Percentiles rank a stretch among this genome's conserved stretches.
Evolutionary conservation across 1,139 yeast species (phyloP).

Genomic region (Arxiozyma heterogenica): DNA sequence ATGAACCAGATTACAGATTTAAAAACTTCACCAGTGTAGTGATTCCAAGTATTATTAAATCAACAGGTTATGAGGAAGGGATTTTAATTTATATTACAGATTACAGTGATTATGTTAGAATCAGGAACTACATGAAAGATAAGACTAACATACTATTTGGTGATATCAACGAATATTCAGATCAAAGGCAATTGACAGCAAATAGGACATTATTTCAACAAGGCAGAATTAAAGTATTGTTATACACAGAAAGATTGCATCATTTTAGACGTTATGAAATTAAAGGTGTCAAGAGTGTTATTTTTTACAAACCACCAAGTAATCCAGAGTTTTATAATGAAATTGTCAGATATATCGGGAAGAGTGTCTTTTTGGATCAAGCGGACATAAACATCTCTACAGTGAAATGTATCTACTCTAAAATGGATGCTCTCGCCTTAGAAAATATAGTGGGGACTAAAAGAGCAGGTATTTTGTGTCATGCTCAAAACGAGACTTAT

Average conservation of each 20-base stretch:
- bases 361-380: constrained; percentile 34
- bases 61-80: constrained; percentile 53
- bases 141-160: constrained; percentile 51
- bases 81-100: constrained; percentile 74
- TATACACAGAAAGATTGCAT: constrained; percentile 90
- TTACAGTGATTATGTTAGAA: constrained; percentile 74
- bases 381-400: constrained; percentile 57
- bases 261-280: constrained; percentile 81
- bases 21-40: constrained; percentile 66
- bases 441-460: constrained; percentile 83
- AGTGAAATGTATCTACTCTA: constrained; percentile 61
- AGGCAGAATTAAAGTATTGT: constrained; percentile 60
- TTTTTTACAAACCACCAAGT: constrained; percentile 77
- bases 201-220: constrained; percentile 58
- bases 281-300: constrained; percentile 73
- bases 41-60: constrained; percentile 57
- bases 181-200: constrained; percentile 59
- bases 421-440: constrained; percentile 70
- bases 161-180: constrained; percentile 73
- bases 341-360: constrained; percentile 44
- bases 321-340: constrained; percentile 81
- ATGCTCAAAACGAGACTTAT: constrained; percentile 60
- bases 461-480: constrained; percentile 60
- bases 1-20: constrained; percentile 74
- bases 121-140: constrained; percentile 61